phyloP scores from a whole-genome alignment of 2,329 filamentous ascomycete genomes.

The Cladosporium sphaerospermum region DNA sequence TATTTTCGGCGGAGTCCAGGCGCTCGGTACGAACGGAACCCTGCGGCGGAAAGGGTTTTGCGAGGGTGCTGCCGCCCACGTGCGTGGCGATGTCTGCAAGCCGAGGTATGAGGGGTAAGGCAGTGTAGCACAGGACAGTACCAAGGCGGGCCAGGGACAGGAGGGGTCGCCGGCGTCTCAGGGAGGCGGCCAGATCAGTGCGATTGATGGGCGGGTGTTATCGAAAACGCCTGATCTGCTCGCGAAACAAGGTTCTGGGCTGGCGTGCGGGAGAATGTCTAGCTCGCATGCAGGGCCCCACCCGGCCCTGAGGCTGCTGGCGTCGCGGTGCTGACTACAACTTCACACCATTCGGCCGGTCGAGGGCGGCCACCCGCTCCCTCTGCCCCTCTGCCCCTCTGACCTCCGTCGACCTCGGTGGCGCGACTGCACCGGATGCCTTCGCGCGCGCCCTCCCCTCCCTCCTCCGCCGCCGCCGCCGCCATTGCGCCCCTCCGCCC shows the following conservation, averaged over 20 bases:
- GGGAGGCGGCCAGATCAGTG: not conserved
- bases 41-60: slow-evolving; percentile 1
- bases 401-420: not conserved
- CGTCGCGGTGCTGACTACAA: not conserved
- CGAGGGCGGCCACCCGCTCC: not conserved
- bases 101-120: not conserved
- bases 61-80: not conserved
- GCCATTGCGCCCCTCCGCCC: not conserved
- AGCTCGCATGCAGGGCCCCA: not conserved
- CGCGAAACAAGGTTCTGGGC: not conserved
- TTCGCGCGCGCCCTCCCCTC: not conserved
- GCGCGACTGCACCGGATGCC: not conserved
- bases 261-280: not conserved
- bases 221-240: too few relatives aligned
- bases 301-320: not conserved
- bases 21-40: slow-evolving; percentile 6
- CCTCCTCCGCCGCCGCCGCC: not conserved
- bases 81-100: not conserved
- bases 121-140: not conserved
- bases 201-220: too few relatives aligned
- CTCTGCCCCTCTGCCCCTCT: not conserved
- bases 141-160: not conserved
- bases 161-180: not conserved
- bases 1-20: not conserved
- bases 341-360: not conserved